Conservation (phyloP, 306 rosid genomes). For the Trichosanthes cucumerina region DNA sequence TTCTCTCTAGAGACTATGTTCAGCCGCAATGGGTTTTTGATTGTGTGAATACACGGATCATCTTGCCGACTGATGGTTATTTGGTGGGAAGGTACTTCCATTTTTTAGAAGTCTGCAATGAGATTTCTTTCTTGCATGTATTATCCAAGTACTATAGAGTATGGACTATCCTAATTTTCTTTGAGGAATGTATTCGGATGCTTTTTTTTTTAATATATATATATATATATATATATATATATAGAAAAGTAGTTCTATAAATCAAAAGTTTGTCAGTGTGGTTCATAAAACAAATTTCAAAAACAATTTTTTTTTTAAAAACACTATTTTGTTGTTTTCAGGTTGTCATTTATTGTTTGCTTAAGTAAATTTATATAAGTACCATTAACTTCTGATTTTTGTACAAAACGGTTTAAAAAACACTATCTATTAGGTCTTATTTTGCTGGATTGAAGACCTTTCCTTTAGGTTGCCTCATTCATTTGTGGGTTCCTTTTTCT, state of each 20-base stretch:
- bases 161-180: neutral
- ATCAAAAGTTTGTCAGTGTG: too few species aligned
- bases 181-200: neutral
- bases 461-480: neutral
- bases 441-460: neutral
- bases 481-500: neutral
- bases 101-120: neutral
- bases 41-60: constrained; percentile 60
- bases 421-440: neutral
- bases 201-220: neutral
- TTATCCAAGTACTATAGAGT: neutral
- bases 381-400: neutral
- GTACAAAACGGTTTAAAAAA: neutral
- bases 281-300: neutral
- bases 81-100: constrained; percentile 69
- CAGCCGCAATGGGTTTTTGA: constrained; percentile 98
- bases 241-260: too few species aligned
- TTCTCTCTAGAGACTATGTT: constrained; percentile 68
- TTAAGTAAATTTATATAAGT: neutral
- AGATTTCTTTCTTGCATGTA: neutral
- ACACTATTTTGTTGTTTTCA: neutral
- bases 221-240: too few species aligned
- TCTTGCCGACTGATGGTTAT: constrained; percentile 67
- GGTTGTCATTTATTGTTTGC: neutral
- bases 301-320: neutral